These are phyloP conservation scores for Fusarium austroafricanum DNA, from an alignment of 2,329 filamentous ascomycete genomes.

Conservation along the genomic window DNA sequence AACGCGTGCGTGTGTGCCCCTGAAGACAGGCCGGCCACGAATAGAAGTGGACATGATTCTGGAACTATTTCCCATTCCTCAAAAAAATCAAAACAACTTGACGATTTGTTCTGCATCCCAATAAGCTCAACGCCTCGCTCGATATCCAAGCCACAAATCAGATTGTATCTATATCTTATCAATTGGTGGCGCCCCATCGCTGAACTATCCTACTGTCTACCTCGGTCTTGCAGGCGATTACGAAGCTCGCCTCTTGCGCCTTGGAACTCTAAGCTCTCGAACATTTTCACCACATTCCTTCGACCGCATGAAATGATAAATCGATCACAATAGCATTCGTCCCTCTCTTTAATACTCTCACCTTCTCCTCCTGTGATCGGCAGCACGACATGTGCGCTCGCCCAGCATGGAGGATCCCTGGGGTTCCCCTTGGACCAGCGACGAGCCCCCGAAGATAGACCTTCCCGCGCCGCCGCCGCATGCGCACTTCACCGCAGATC, in stretches of 20 bases:
- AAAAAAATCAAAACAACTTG: conserved; percentile 30
- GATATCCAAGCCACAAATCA: not conserved
- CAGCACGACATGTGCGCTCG: conserved; percentile 51
- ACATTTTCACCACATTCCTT: conserved; percentile 15
- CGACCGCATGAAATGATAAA: conserved; percentile 38
- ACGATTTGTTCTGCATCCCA: conserved; percentile 1
- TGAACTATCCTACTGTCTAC: conserved; percentile 29
- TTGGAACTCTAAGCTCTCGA: conserved; percentile 28
- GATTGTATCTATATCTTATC: not conserved
- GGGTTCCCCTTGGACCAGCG: conserved; percentile 68
- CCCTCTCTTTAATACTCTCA: not conserved
- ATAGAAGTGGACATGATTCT: conserved; percentile 27
- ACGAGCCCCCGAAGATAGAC: conserved; percentile 52
- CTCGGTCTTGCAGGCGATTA: conserved; percentile 12
- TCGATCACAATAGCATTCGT: conserved; percentile 25
- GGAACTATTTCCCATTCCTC: conserved; percentile 29
- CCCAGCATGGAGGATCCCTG: conserved; percentile 71
- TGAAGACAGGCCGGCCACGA: conserved; percentile 33
- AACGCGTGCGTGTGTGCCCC: conserved; percentile 21
- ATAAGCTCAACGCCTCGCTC: conserved; percentile 2
- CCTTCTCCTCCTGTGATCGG: conserved; percentile 16
- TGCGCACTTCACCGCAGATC: conserved; percentile 48
- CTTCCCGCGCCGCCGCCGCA: conserved; percentile 49
- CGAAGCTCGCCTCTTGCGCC: conserved; percentile 29
- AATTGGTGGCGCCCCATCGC: conserved; percentile 12